These are phyloP conservation scores for Lactarius vividus DNA, from an alignment of 768 basidiomycete species.

Conservation along the genomic window DNA sequence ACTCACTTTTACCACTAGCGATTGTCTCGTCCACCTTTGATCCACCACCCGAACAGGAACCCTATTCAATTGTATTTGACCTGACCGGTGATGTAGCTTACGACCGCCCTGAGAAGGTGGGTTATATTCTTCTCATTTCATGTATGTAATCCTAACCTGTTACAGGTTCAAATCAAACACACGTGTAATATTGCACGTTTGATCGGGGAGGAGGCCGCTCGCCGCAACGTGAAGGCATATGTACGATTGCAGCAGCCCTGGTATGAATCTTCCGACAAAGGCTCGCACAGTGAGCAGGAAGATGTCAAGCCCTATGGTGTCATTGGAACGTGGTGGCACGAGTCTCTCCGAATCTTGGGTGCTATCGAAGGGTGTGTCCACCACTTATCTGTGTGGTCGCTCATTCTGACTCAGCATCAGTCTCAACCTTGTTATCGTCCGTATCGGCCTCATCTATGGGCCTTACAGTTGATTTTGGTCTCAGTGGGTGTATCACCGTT, in stretches of 20 bases:
- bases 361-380: constrained; percentile 63
- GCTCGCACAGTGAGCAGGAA: constrained; percentile 65
- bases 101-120: constrained; percentile 72
- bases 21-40: constrained; percentile 68
- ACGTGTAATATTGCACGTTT: constrained; percentile 68
- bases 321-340: constrained; percentile 86
- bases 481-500: constrained; percentile 23
- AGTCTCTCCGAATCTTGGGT: constrained; percentile 70
- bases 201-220: constrained; percentile 76
- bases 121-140: constrained; percentile 28
- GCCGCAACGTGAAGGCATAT: constrained; percentile 74
- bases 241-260: constrained; percentile 75
- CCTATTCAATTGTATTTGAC: constrained; percentile 82
- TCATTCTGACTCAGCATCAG: constrained; percentile 37
- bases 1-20: constrained; percentile 41
- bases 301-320: constrained; percentile 68
- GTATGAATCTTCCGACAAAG: constrained; percentile 72
- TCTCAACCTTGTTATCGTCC: constrained; percentile 75
- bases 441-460: constrained; percentile 75
- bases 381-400: constrained; percentile 12
- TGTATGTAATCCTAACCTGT: neutral
- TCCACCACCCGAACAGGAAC: constrained; percentile 62
- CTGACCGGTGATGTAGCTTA: constrained; percentile 75
- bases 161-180: constrained; percentile 71
- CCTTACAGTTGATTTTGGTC: constrained; percentile 72